Conservation (phyloP, 176 grass and related monocot genomes). For the Oryza brachyantha region DNA sequence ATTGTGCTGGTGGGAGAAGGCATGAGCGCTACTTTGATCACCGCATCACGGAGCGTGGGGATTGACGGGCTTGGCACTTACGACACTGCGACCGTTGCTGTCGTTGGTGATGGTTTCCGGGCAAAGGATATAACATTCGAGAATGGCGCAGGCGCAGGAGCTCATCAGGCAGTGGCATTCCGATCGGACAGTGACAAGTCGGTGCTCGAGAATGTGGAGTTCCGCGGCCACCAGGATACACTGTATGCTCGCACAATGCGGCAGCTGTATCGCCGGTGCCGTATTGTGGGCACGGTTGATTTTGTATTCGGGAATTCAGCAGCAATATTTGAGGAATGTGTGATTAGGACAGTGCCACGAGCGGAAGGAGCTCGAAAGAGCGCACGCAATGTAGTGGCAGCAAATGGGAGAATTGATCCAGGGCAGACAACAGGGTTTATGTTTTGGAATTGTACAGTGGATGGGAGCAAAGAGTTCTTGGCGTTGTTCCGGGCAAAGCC, state of each 20-base stretch:
- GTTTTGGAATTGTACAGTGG: slow-evolving; percentile 61
- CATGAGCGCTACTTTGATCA: slow-evolving; percentile 60
- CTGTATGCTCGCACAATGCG: slow-evolving; percentile 75
- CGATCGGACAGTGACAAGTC: slow-evolving; percentile 76
- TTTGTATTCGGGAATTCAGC: slow-evolving; percentile 87
- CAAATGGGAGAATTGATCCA: slow-evolving; percentile 71
- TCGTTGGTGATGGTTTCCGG: slow-evolving; percentile 62
- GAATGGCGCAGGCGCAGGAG: slow-evolving; percentile 59
- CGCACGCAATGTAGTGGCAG: slow-evolving; percentile 62
- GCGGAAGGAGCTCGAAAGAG: slow-evolving; percentile 52
- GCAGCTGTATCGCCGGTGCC: slow-evolving; percentile 65
- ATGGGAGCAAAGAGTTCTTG: slow-evolving; percentile 52
- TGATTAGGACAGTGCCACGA: slow-evolving; percentile 54
- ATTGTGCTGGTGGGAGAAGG: slow-evolving; percentile 59
- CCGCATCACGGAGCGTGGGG: slow-evolving; percentile 41
- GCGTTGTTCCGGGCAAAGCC: slow-evolving; percentile 45
- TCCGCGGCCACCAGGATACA: slow-evolving; percentile 79
- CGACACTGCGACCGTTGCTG: slow-evolving; percentile 47
- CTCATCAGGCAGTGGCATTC: slow-evolving; percentile 74
- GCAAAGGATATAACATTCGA: slow-evolving; percentile 67
- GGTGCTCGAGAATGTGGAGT: slow-evolving; percentile 69
- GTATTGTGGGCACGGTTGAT: slow-evolving; percentile 63
- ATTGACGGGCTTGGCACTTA: slow-evolving; percentile 51
- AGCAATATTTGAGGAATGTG: slow-evolving; percentile 61
- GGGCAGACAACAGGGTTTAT: slow-evolving; percentile 82